Base-by-base conservation (phyloP, 2,329 filamentous ascomycete species). In the Sporothrix euskadiensis region DNA sequence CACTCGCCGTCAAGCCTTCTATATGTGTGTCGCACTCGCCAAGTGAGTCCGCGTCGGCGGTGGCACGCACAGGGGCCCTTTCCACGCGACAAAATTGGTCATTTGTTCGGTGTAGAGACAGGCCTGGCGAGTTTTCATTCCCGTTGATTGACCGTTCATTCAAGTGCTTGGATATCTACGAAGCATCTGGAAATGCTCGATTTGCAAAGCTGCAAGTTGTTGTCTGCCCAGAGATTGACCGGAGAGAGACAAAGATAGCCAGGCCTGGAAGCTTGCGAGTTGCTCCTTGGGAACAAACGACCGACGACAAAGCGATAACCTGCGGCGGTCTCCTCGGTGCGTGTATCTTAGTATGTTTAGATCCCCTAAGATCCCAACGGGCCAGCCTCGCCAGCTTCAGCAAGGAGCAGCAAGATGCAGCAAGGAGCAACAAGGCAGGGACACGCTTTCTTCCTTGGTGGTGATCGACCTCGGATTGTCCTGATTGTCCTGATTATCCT, bases 11-110 rank as follows among this genome's bases (percentile, higher is more conserved):
- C 57, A 35, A 14, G 26, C 44, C 30, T 16, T 35, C 26, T 68
- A 30, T 35, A 14, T 68, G 57, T 35, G 30, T 68, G 65, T 68
- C 65, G 52, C 65, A 52, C 47, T 52, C 65, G 41, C 65, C 44
- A 52, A 52, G 22, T n/a, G 44, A 3, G 30, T 47, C 44, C 5
- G 26, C 41, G 19, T 30, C 61, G 44, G 19, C 49, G 41, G 65
- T 68, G 47, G 47, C 30, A 52, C 65, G 30, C 44, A 32, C 65
- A 68, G 12, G 65, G 65, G 59, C 1, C 16, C 30, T 32, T 19
- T 35, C 44, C 65, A 68, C 65, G 65, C 65, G 65, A 68, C 44
- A 35, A 26, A 7, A 39, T 35, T 26, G 57, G 5, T 19, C 57
- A 8, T 10, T 56, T 4, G 9, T 61, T 44, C 39, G n/a, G 39